A percentile compares a stretch with the other conserved stretches of the same genome.
Evolutionary conservation across 805 yeast species (phyloP).

Genomic region (Candida krabiensis): DNA sequence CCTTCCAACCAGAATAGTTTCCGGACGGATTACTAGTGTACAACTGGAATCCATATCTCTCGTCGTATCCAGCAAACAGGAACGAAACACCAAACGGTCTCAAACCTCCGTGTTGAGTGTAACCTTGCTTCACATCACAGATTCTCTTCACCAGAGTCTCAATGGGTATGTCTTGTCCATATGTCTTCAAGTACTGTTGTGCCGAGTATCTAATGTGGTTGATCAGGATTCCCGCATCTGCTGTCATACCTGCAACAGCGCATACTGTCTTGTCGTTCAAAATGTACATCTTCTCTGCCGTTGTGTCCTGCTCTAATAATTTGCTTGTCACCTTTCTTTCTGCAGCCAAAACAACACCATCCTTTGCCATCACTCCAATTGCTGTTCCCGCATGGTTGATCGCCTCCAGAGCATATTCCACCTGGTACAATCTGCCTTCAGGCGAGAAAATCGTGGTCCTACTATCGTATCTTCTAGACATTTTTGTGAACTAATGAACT

Average conservation of each 20-base stretch:
- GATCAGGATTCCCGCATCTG: constrained; percentile 91
- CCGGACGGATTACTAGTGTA: constrained; percentile 97
- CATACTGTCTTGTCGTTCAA: constrained; percentile 70
- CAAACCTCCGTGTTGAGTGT: constrained; percentile 97
- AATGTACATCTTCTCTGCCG: constrained; percentile 88
- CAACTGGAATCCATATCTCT: constrained; percentile 83
- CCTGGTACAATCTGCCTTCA: constrained; percentile 96
- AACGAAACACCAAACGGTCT: constrained; percentile 98
- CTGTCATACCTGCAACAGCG: constrained; percentile 98
- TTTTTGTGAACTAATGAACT: constrained; percentile 19
- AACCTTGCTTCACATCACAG: constrained; percentile 95
- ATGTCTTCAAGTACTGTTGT: constrained; percentile 80
- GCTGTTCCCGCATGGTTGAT: constrained; percentile 83
- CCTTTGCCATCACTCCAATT: constrained; percentile 70
- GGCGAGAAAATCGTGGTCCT: constrained; percentile 99
- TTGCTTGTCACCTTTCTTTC: constrained; percentile 94
- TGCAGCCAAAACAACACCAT: constrained; percentile 94
- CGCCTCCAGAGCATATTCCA: constrained; percentile 86
- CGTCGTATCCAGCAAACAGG: constrained; percentile 94
- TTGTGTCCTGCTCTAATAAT: constrained; percentile 87
- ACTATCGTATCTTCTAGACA: constrained; percentile 98
- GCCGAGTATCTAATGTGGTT: constrained; percentile 84
- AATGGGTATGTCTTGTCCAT: constrained; percentile 92
- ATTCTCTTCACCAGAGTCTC: constrained; percentile 84
- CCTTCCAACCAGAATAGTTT: constrained; percentile 98